A percentile compares a stretch with the other conserved stretches of the same genome.
These are phyloP conservation scores for Exidia glandulosa DNA, from an alignment of 768 basidiomycete species.

Conservation along the genomic window DNA sequence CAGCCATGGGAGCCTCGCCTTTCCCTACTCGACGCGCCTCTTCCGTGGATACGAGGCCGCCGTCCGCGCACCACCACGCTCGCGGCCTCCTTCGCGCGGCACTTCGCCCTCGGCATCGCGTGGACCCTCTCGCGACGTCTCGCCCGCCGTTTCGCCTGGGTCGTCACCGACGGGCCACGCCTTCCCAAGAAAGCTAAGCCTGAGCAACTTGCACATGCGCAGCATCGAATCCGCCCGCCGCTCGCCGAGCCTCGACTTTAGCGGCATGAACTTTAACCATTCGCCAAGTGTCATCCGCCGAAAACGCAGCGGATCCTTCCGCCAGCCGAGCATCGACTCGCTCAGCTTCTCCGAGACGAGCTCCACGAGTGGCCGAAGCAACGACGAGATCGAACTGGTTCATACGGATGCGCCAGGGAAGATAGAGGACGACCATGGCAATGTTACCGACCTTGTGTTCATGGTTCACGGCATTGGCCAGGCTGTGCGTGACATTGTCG, in stretches of 20 bases:
- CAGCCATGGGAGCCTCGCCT: constrained; percentile 7
- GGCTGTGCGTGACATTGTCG: too few relatives aligned
- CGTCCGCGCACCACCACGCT: constrained; percentile 1
- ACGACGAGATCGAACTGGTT: constrained; percentile 12
- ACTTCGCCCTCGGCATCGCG: background rate
- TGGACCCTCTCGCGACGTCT: background rate
- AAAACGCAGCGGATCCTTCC: too few relatives aligned
- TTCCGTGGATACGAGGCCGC: constrained; percentile 28
- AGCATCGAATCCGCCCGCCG: background rate
- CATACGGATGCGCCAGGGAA: constrained; percentile 19
- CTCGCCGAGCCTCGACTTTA: background rate
- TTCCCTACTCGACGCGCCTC: constrained; percentile 21
- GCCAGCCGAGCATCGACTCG: background rate
- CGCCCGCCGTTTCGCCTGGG: background rate
- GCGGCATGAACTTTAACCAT: too few relatives aligned
- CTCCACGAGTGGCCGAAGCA: constrained; percentile 3
- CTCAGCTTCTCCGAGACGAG: background rate
- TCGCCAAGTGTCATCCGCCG: too few relatives aligned
- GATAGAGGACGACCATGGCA: constrained; percentile 4
- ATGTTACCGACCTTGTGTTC: constrained; percentile 29
- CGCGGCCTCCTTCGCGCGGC: background rate
- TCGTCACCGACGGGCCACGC: too few relatives aligned
- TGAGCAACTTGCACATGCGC: background rate
- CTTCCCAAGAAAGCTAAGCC: background rate
- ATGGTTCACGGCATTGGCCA: constrained; percentile 33